These are phyloP conservation scores for Mallotus japonicus DNA, from an alignment of 441 rosid genomes.

Conservation along the genomic window DNA sequence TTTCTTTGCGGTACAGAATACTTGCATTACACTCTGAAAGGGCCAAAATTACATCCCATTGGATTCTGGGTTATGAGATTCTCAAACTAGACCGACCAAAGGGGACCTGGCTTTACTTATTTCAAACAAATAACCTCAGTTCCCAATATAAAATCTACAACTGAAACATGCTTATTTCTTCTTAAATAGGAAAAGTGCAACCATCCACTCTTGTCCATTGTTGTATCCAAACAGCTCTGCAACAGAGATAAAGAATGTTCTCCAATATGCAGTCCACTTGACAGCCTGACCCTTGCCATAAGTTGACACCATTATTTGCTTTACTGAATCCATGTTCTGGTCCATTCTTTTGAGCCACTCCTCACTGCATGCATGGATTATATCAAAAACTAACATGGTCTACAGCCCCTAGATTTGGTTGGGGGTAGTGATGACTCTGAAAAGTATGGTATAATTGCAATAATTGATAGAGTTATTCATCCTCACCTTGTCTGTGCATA, in stretches of 20 bases:
- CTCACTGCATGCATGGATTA: slow-evolving; percentile 39
- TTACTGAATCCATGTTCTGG: slow-evolving; percentile 40
- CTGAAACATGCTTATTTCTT: slow-evolving; percentile 41
- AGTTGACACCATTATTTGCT: slow-evolving; percentile 70
- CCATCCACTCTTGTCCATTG: slow-evolving; percentile 88
- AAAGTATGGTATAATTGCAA: neutral
- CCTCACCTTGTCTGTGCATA: slow-evolving; percentile 70
- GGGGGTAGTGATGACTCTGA: neutral
- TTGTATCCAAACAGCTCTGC: slow-evolving; percentile 85
- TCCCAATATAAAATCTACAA: neutral
- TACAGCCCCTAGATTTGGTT: too few species aligned
- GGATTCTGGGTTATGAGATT: too few species aligned
- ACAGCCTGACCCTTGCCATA: slow-evolving; percentile 70
- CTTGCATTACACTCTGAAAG: too few species aligned
- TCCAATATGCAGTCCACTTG: slow-evolving; percentile 86
- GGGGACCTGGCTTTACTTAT: too few species aligned
- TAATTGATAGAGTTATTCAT: neutral
- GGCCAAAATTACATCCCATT: too few species aligned
- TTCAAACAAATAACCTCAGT: neutral
- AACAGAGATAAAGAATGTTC: slow-evolving; percentile 73
- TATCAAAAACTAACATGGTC: neutral
- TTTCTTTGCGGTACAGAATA: too few species aligned
- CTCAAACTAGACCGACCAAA: too few species aligned
- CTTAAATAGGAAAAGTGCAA: slow-evolving; percentile 60
- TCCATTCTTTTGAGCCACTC: slow-evolving; percentile 93